A percentile compares a stretch with the other conserved stretches of the same genome.
Conservation (phyloP, 2,329 filamentous ascomycete species). For the Sporothrix brasiliensis region DNA sequence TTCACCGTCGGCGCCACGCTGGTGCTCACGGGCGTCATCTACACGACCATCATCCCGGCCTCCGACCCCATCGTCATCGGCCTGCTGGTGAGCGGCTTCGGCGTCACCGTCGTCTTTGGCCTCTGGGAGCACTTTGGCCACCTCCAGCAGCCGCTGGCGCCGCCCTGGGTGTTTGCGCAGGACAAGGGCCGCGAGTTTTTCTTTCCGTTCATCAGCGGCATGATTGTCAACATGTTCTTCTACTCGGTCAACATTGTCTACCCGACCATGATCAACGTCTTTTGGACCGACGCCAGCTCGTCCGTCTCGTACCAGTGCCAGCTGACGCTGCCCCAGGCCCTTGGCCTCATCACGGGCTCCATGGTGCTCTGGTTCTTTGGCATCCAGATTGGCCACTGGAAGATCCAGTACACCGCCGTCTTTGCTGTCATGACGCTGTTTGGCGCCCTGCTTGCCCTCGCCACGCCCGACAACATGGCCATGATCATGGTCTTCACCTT, state of each 20-base stretch:
- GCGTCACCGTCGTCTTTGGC: constrained; percentile 43
- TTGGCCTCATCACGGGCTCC: constrained; percentile 50
- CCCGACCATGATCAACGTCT: constrained; percentile 46
- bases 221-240: constrained; percentile 31
- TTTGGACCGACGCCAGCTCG: constrained; percentile 26
- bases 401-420: constrained; percentile 49
- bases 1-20: constrained; percentile 45
- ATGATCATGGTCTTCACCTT: constrained; percentile 54
- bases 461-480: constrained; percentile 48
- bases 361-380: constrained; percentile 47
- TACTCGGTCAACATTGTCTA: constrained; percentile 40
- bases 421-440: constrained; percentile 51
- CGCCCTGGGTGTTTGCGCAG: constrained; percentile 49
- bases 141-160: constrained; percentile 47
- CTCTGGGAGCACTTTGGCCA: constrained; percentile 46
- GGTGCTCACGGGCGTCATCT: constrained; percentile 48
- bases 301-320: neutral
- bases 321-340: constrained; percentile 49
- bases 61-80: constrained; percentile 44
- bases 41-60: constrained; percentile 43
- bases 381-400: constrained; percentile 49
- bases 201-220: constrained; percentile 23
- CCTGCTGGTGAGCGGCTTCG: constrained; percentile 43
- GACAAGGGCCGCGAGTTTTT: constrained; percentile 45
- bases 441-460: constrained; percentile 49